Evolutionary conservation across 768 basidiomycete genomes (phyloP).

Genomic region (Calocybe cyanea): DNA sequence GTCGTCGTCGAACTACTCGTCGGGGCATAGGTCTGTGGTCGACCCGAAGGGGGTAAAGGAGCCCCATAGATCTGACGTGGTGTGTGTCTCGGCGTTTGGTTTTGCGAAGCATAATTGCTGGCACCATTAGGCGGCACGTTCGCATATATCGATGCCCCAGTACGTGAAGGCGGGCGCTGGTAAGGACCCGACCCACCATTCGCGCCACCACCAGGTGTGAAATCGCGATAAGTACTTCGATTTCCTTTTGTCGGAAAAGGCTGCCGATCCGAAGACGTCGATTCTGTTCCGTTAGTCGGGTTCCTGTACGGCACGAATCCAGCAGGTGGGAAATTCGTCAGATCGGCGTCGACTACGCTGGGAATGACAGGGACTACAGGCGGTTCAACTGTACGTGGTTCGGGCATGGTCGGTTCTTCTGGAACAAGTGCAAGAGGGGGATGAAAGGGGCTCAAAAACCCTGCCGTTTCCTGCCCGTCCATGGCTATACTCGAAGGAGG

Average conservation of each 20-base stretch:
- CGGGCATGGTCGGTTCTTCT: neutral
- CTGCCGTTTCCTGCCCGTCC: neutral
- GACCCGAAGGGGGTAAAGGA: neutral
- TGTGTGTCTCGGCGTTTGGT: neutral
- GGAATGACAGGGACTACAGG: neutral
- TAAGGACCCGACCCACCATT: no score
- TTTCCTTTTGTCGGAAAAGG: no score
- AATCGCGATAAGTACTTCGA: no score
- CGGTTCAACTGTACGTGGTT: no score
- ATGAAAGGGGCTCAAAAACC: conserved; percentile 2
- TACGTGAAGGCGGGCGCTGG: no score
- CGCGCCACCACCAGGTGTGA: no score
- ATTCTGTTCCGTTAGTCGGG: neutral
- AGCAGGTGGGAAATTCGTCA: conserved; percentile 1
- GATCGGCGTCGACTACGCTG: neutral
- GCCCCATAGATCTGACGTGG: neutral
- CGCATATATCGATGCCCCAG: no score
- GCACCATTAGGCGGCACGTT: neutral
- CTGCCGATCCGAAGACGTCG: no score
- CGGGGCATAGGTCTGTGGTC: neutral
- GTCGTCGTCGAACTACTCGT: neutral
- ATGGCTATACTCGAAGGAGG: conserved; percentile 3
- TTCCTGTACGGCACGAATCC: neutral
- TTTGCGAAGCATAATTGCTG: neutral
- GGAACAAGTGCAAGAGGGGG: neutral